Percentiles rank a stretch among this genome's conserved stretches.
Evolutionary conservation across 2,329 filamentous ascomycete genomes (phyloP).

Genomic region (Talaromyces pinophilus): DNA sequence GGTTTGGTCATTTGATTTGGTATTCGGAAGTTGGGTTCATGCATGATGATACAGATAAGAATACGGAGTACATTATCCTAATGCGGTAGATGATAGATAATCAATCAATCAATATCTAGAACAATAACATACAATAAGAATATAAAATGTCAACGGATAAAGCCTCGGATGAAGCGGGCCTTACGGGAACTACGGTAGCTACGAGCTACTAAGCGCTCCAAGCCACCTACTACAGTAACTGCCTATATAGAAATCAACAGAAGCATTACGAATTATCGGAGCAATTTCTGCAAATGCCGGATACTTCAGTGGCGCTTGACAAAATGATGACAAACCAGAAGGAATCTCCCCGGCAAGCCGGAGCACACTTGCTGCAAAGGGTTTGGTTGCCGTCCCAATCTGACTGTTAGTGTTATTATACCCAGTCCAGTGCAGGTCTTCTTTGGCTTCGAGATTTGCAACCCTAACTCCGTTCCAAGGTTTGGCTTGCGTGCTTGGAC

Average conservation of each 20-base stretch:
- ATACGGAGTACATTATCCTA: background rate
- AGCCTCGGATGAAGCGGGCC: background rate
- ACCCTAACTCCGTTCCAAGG: background rate
- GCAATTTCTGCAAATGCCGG: background rate
- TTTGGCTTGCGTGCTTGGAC: background rate
- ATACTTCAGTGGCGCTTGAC: background rate
- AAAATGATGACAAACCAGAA: background rate
- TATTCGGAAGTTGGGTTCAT: background rate
- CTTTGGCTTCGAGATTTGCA: background rate
- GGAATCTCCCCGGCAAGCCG: background rate
- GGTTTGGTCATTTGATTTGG: slow-evolving; percentile 8
- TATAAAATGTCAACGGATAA: background rate
- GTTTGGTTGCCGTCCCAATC: background rate
- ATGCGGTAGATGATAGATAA: background rate
- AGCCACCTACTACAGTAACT: background rate
- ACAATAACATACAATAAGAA: too few species aligned
- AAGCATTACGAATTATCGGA: background rate
- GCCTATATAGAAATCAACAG: background rate
- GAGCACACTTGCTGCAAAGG: background rate
- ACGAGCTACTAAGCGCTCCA: background rate
- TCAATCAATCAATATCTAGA: background rate
- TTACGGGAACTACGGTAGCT: background rate
- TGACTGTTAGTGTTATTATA: background rate
- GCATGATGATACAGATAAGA: background rate
- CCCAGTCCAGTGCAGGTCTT: background rate